phyloP scores from a whole-genome alignment of 805 yeast genomes.

The Saturnispora silvae region DNA sequence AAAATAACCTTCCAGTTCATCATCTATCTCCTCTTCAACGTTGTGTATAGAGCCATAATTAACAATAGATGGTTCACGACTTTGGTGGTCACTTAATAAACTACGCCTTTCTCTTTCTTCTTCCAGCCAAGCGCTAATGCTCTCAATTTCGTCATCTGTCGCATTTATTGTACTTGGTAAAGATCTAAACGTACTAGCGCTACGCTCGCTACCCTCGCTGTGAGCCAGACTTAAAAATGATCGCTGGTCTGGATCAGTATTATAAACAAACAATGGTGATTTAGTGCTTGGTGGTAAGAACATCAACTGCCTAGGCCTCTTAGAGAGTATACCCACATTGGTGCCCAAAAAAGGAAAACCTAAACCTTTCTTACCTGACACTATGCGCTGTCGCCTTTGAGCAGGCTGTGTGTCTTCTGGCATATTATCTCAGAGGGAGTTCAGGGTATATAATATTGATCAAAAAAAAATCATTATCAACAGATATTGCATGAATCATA shows the following conservation, averaged over 20 bases:
- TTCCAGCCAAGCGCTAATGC: conserved; percentile 26
- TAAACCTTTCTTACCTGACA: not conserved
- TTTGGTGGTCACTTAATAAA: conserved; percentile 12
- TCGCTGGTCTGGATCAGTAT: conserved; percentile 24
- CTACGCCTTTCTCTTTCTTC: conserved; percentile 29
- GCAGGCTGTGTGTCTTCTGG: not conserved
- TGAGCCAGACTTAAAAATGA: conserved; percentile 28
- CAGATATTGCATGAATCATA: too few relatives aligned
- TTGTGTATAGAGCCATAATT: conserved; percentile 18
- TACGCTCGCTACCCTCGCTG: conserved; percentile 16
- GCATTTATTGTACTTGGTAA: conserved; percentile 28
- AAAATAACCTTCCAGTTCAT: not conserved
- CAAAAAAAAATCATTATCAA: not conserved
- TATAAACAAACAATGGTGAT: conserved; percentile 27
- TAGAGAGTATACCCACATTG: conserved; percentile 22
- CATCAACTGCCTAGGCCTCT: conserved; percentile 23
- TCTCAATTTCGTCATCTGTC: conserved; percentile 25
- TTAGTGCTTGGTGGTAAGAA: conserved; percentile 29
- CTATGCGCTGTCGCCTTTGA: not conserved
- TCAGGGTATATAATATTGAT: too few relatives aligned
- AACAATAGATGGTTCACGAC: not conserved
- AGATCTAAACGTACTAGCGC: conserved; percentile 26
- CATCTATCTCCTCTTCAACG: conserved; percentile 13
- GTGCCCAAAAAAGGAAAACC: conserved; percentile 28
- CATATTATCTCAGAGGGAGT: not conserved